Base-by-base conservation (phyloP, 345 rosid species). In the Eucalyptus sp. region DNA sequence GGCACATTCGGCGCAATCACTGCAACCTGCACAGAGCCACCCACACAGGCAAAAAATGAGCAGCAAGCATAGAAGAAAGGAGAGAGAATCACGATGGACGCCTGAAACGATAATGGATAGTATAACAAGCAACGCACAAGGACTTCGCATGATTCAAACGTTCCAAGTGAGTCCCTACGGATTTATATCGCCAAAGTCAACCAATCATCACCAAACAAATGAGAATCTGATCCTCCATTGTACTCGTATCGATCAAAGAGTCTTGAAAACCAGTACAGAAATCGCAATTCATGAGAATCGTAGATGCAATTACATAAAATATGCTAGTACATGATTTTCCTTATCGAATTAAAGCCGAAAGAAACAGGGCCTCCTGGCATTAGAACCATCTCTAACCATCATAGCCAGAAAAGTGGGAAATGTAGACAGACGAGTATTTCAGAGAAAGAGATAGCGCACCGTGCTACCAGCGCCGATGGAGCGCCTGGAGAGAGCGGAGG, bases 1-100 rank as follows among this genome's bases (percentile, higher is more conserved):
- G 99, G 99, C 49, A 94, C 46, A 92, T 98, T 97, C 11, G 99
- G 99, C 37, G 99, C 98, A 43, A 98, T 94, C 79, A 94, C 58
- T 25, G 98, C 97, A 58, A 97, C 98, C 98, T 97, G 96, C 86
- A 20, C 87, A 91, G 51, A 33, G 84, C 71, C 64, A 48, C 41
- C 81, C 60, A 60, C 10, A 13, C 29, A 43, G 41, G 31, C 49
- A n/a, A 88, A 87, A 51, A 52, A 50, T 56, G 48, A 44, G 29
- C 52, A 87, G 25, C 7, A 81, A 54, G 60, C 86, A 54, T 54
- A 66, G 52, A 27, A 44, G 88, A 27, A 62, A 8, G 60, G 20
- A 43, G 81, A 83, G 18, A 7, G 48, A 24, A 68, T 27, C 29
- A 50, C 13, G 46, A 41, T 18, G 46, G 46, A 71, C 83, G 46